Base-by-base conservation (phyloP, 768 basidiomycete genomes). In the Cystofilobasidium bisporidii region DNA sequence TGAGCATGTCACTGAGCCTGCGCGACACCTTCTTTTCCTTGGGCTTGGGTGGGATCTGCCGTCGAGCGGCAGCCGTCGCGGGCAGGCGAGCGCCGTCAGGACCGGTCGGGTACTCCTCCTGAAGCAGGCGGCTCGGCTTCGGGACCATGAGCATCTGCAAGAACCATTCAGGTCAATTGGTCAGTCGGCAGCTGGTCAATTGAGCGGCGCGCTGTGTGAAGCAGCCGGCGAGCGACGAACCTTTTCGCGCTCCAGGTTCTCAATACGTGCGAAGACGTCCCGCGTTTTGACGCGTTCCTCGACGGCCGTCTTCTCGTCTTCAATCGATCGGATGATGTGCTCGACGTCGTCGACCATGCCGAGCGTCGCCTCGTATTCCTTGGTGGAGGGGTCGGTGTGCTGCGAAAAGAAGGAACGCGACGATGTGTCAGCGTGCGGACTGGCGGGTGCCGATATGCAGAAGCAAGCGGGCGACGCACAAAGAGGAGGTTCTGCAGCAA, bases 291-390 rank as follows among this genome's bases (percentile, higher is more conserved):
- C 91, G 38, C 94, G 85, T 75, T 94, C 91, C 75, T 98, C 94
- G 77, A 91, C 90, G 75, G 89, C 87, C 64, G 91, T 88, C 81
- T 98, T 98, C 55, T 99, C 92, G 73, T 97, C 94, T 77, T 99
- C 94, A 65, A 99, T 97, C 70, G 88, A 89, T 55, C 94, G 83
- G 58, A 99, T 94, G 73, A 98, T 94, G 24, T 83, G 86, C 79
- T 99, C 96, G 10, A 99, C 89, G 77, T 98, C 92, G 24, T 91
- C 90, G 0, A 97, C 92, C 89, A 98, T 94, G 75, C 87, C 87
- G 48, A 94, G 80, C 17, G 93, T 96, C 32, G 75, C 74, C 77
- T 99, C 96, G 75, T 96, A 99, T 78, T 99, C 96, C 73, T 87
- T 92, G 4, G 93, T 91, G 71, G 90, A 92, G 2, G 96, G 92